A percentile compares a stretch with the other conserved stretches of the same genome.
Evolutionary conservation across 371 early-diverging fungal species (phyloP).

Genomic region (Mucor sp.): DNA sequence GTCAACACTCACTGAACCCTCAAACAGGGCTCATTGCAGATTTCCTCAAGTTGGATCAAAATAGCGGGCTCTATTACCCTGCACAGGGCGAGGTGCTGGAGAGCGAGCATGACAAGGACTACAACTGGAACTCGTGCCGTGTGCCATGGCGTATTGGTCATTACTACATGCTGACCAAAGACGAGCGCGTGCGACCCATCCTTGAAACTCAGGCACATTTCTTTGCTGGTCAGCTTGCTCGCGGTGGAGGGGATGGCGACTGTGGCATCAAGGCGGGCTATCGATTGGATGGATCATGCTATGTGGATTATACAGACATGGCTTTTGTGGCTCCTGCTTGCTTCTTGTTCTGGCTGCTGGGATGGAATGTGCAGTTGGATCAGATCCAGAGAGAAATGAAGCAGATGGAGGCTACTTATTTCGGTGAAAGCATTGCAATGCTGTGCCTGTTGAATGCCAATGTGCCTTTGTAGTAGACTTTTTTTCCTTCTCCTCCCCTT

Average conservation of each 20-base stretch:
- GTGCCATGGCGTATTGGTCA: conserved; percentile 66
- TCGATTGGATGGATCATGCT: conserved; percentile 52
- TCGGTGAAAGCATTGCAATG: conserved; percentile 66
- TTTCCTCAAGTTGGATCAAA: conserved; percentile 51
- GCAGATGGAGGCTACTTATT: conserved; percentile 57
- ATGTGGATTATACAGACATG: conserved; percentile 61
- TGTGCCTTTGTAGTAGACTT: conserved; percentile 31
- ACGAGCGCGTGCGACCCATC: conserved; percentile 51
- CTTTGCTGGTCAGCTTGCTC: conserved; percentile 50
- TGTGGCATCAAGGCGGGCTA: conserved; percentile 61
- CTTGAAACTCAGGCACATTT: conserved; percentile 60
- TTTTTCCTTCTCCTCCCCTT: no score
- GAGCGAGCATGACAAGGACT: conserved; percentile 52
- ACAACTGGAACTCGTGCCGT: conserved; percentile 60
- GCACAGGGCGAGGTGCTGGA: conserved; percentile 52
- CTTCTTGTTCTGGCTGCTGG: conserved; percentile 58
- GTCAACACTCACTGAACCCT: conserved; percentile 49
- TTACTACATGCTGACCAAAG: conserved; percentile 59
- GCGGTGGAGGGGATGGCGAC: conserved; percentile 34
- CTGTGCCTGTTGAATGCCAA: conserved; percentile 56
- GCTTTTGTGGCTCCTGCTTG: conserved; percentile 66
- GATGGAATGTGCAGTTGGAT: conserved; percentile 44
- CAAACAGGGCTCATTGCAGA: conserved; percentile 65
- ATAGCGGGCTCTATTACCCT: conserved; percentile 46
- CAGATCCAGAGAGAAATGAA: conserved; percentile 54